Evolutionary conservation across 2,329 filamentous ascomycete species (phyloP).

Genomic region (Trichophaea hybrida): DNA sequence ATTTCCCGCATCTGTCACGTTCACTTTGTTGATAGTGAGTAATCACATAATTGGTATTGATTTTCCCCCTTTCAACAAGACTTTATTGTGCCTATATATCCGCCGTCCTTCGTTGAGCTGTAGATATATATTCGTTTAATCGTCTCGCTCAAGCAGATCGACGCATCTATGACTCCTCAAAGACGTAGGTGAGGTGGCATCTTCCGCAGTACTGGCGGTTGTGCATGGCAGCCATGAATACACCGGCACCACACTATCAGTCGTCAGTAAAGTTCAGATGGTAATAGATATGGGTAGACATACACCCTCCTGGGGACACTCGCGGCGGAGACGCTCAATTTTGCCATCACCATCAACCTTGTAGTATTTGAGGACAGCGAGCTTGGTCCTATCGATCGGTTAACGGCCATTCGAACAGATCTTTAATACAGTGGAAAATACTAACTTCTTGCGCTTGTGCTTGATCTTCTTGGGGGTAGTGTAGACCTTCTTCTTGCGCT

Average conservation of each 20-base stretch:
- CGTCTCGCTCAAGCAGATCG: neutral
- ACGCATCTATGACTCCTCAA: slow-evolving; percentile 20
- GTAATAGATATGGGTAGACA: slow-evolving; percentile 33
- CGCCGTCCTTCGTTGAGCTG: neutral
- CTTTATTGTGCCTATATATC: neutral
- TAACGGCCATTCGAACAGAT: neutral
- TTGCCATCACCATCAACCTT: slow-evolving; percentile 99
- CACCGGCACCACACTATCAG: slow-evolving; percentile 85
- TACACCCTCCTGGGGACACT: slow-evolving; percentile 86
- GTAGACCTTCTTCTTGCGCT: slow-evolving; percentile 99
- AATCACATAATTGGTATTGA: neutral
- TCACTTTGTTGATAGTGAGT: too few relatives aligned
- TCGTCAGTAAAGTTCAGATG: neutral
- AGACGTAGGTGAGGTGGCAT: slow-evolving; percentile 29
- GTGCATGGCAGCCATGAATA: slow-evolving; percentile 99
- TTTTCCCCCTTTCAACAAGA: neutral
- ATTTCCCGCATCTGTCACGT: too few relatives aligned
- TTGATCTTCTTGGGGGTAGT: slow-evolving; percentile 99
- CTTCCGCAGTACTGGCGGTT: slow-evolving; percentile 87
- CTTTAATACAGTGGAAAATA: neutral
- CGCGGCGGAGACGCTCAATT: slow-evolving; percentile 96
- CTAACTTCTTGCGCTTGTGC: slow-evolving; percentile 97
- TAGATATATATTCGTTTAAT: neutral
- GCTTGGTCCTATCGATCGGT: slow-evolving; percentile 56
- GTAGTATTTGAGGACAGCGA: slow-evolving; percentile 99